Evolutionary conservation across 2,329 filamentous ascomycete species (phyloP), one percentile per base, ranked within the genome.

Genomic region (Neonectria punicea): DNA sequence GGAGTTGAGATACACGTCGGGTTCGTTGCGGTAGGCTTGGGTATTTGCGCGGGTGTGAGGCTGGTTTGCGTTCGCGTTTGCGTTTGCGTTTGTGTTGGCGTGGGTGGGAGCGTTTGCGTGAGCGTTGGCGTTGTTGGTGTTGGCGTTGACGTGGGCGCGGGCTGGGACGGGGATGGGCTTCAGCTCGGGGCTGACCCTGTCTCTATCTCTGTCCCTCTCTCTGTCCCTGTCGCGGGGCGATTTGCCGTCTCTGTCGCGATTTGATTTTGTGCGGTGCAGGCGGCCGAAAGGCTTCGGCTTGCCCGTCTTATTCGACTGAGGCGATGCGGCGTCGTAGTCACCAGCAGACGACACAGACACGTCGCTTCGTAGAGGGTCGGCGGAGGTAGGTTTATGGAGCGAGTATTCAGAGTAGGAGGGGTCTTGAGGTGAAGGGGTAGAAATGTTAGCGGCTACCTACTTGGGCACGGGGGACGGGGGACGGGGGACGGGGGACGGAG

Each of bases 241-340:
- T 20, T 43, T 43, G 39, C n/a, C 39, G 10, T 86, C 84, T 72
- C 82, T 86, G 65, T 86, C 85, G 67, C 82, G 83, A 63, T 83
- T 78, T 18, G 87, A 89, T 68, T 80, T 83, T 63, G 82, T 82
- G 46, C 87, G 85, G 64, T 81, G 80, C 16, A 89, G 76, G 25
- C 86, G 77, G 20, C 81, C 80, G 75, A 89, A 89, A 9, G 85
- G 80, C 66, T 89, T 89, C 14, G 83, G 81, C 70, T 88, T 89
- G 69, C 74, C 79, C 74, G 82, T 86, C 76, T 83, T 86, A 20
- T 76, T 72, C 5, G 77, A 72, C 18, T 67, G 80, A 74, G 67
- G 70, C 20, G 74, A 68, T 58, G 74, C 58, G 51, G 72, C 71
- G 58, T 88, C 86, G 75, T 80, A 76, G 50, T 88, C 85, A 59